Base-by-base conservation (phyloP, 169 alveolate genomes). In the Eimeria zaria region DNA sequence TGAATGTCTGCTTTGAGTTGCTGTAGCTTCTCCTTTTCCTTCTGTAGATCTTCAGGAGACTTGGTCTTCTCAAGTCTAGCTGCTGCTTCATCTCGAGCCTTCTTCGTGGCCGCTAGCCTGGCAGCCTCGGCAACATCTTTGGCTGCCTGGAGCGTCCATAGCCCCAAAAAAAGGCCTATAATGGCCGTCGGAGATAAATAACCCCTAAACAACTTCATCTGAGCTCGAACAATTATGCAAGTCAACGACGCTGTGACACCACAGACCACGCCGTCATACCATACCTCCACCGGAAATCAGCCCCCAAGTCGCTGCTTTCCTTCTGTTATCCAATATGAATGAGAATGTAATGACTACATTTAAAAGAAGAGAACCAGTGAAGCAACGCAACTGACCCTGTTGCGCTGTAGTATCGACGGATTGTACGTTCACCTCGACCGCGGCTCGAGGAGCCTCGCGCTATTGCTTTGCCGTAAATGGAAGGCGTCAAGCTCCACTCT, bases 11-110 rank as follows among this genome's bases (percentile, higher is more conserved):
- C n/a, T 18, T 55, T 85, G 16, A 85, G 93, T 24, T 62, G 44
- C 51, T 33, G 67, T 48, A 55, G 53, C 27, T 41, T 48, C 30
- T 85, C 93, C 44, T 85, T 85, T 60, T 55, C 93, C 46, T 85
- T 85, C 62, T 85, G 58, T 22, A 85, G 22, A 27, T 85, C 93
- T 14, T 85, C 93, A 20, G 93, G 67, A 39, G 74, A 27, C 81
- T 85, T 85, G 0, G 62, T 36, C 33, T 85, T 41, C 33, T 85
- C 93, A 12, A 55, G 93, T 39, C 62, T 85, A 1, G 76, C 80
- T 36, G 93, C 93, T 33, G 93, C 93, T 41, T 85, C 93, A 8
- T 41, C 80, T 24, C 80, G 55, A n/a, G 93, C 93, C 18, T 80
- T 81, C 60, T 12, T 30, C 18, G 93, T 62, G 30, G 93, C 93